These are phyloP conservation scores for Pyrus communis DNA, from an alignment of 306 rosid genomes.

Conservation along the genomic window DNA sequence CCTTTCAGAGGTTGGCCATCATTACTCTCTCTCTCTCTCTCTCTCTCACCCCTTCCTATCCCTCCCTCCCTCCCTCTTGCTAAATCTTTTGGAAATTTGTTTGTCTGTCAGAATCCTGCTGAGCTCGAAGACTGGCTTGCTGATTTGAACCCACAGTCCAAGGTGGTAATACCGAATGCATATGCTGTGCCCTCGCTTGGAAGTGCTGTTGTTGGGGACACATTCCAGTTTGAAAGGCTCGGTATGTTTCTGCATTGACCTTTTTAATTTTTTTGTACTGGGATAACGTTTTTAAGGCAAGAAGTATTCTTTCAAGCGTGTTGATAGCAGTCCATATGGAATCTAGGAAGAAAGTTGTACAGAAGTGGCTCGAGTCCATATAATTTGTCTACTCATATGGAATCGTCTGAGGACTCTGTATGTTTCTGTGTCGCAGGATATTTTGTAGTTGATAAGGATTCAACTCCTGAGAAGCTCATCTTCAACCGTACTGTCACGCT, in stretches of 20 bases:
- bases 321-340: neutral
- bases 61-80: too few relatives aligned
- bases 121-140: constrained; percentile 94
- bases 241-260: constrained; percentile 39
- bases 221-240: constrained; percentile 91
- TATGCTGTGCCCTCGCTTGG: constrained; percentile 49
- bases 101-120: constrained; percentile 67
- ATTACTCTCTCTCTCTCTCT: neutral
- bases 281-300: neutral
- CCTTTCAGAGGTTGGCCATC: constrained; percentile 67
- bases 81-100: neutral
- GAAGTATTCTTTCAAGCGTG: neutral
- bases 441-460: constrained; percentile 80
- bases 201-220: constrained; percentile 56
- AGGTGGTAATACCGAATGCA: constrained; percentile 52
- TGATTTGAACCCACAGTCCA: constrained; percentile 71
- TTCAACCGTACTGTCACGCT: constrained; percentile 85
- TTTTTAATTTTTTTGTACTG: neutral
- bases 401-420: neutral
- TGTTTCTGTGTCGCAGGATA: constrained; percentile 55
- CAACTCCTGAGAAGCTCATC: constrained; percentile 70
- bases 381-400: too few relatives aligned
- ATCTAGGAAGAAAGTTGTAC: too few relatives aligned
- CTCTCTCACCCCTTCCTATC: neutral
- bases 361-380: too few relatives aligned